Evolutionary conservation across 2,329 filamentous ascomycete species (phyloP), one percentile per base, ranked within the genome.

Genomic region (Gliomastix tumulicola): DNA sequence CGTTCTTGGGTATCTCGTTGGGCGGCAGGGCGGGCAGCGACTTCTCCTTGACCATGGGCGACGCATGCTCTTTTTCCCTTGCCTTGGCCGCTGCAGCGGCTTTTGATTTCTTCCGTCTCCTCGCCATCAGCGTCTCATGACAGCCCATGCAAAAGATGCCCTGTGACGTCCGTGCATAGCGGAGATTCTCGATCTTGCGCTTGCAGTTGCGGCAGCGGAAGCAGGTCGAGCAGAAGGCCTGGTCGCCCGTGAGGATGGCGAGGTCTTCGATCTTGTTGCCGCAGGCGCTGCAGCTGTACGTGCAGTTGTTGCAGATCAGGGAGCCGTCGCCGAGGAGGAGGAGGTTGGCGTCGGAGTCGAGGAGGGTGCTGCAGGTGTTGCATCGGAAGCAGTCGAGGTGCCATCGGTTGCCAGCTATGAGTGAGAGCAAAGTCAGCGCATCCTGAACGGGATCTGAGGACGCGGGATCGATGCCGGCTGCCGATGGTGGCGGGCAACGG

Each of bases 131-230:
- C 20, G 88, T 92, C 62, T 98, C 92, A 56, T 98, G 92, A 58
- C 92, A 98, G 54, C 83, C 88, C 92, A 98, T 98, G 66, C 92
- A 98, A 57, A 98, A 97, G 50, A 98, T 98, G 42, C 92, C 92
- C 62, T 97, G 92, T 7, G 90, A 96, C 2, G 92, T 98, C 54
- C 92, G 81, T 37, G 92, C 92, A 77, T 97, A 98, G 58, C 90
- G 82, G 45, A 98, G 71, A 58, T 98, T 98, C 63, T 98, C 92
- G 42, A 98, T 98, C 69, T 96, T 96, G 57, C 86, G 81, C 69
- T 97, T 98, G 72, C 92, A 98, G 60, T 97, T 98, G 51, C 92
- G 78, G 66, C 92, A 98, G 51, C 89, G 79, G 67, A 98, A 98
- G 65, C 92, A 98, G 39, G 87, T 90, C 30, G 89, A 88, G 63